Evolutionary conservation across 192 early-diverging fungal genomes (phyloP).

Genomic region (Pilaira anomala): DNA sequence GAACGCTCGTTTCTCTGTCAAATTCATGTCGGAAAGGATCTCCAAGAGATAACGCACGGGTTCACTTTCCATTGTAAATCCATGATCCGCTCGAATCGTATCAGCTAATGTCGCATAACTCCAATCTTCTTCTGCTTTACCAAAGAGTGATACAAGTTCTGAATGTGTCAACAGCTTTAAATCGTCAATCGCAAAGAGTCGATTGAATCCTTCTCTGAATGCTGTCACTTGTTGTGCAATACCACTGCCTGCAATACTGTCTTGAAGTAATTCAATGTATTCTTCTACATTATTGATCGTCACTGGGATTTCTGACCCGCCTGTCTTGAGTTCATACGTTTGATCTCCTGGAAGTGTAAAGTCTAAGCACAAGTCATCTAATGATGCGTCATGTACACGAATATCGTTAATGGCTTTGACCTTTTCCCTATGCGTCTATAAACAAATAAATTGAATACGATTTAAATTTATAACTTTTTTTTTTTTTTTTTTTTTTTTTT

Average conservation of each 20-base stretch:
- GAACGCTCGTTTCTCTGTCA: slow-evolving; percentile 68
- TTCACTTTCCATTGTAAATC: slow-evolving; percentile 69
- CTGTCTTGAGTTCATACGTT: slow-evolving; percentile 57
- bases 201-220: slow-evolving; percentile 79
- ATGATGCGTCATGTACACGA: slow-evolving; percentile 45
- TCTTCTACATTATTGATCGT: slow-evolving; percentile 79
- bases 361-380: slow-evolving; percentile 75
- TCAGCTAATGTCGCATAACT: slow-evolving; percentile 58
- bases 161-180: slow-evolving; percentile 65
- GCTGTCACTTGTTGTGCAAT: slow-evolving; percentile 67
- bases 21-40: slow-evolving; percentile 65
- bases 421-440: slow-evolving; percentile 38
- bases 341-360: slow-evolving; percentile 87
- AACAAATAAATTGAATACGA: too few species aligned
- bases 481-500: too few species aligned
- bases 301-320: slow-evolving; percentile 64
- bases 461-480: too few species aligned
- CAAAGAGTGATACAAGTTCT: slow-evolving; percentile 72
- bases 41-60: slow-evolving; percentile 62
- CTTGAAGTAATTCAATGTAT: slow-evolving; percentile 68
- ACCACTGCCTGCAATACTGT: slow-evolving; percentile 62
- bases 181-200: slow-evolving; percentile 70
- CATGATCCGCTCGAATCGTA: slow-evolving; percentile 81
- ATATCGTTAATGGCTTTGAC: slow-evolving; percentile 44
- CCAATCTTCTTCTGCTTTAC: slow-evolving; percentile 79